Evolutionary conservation across 2,329 filamentous ascomycete genomes (phyloP), one percentile per base, ranked within the genome.

Genomic region (Aspergillus neoniger): DNA sequence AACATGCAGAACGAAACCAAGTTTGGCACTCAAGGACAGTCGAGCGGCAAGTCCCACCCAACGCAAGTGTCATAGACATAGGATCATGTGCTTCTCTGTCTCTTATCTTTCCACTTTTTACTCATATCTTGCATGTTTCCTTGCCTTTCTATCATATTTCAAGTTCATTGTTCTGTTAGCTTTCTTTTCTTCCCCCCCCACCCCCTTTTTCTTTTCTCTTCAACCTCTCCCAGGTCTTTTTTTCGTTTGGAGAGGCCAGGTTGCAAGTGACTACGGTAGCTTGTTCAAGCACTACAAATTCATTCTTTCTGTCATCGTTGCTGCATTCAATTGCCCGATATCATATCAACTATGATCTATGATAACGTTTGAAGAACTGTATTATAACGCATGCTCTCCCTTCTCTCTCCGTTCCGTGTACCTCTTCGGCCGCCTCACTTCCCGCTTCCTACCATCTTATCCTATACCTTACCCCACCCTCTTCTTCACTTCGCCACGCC

Each of bases 1-100:
- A 76, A 73, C 54, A 68, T 74, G 14, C 71, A 72, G 14, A 69
- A 67, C 55, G 76, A 77, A 36, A 59, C 64, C 55, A 70, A 71
- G 59, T 67, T 68, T 30, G 64, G 68, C 44, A 57, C 68, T 43
- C 68, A 73, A 51, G 64, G 67, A 49, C 74, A 74, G 41, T 63
- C 69, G 36, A 64, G 62, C 43, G 65, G 65, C 61, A 74, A 75
- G 52, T 60, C 71, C 3, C 73, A 74, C 21, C 65, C 72, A 8
- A 58, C 70, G 2, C 74, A 71, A 21, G 65, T 69, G 44, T 75
- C 72, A 39, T 76, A 73, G 59, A 23, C 17, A 44, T n/a, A 48
- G 17, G 43, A 14, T 41, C 9, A 43, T 15, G 47, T 52, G 30
- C 38, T 47, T 36, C 15, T 55, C 25, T 21, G 21, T n/a, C 7